These are phyloP conservation scores for Tuber brumale DNA, from an alignment of 495 filamentous ascomycete species.

Conservation along the genomic window DNA sequence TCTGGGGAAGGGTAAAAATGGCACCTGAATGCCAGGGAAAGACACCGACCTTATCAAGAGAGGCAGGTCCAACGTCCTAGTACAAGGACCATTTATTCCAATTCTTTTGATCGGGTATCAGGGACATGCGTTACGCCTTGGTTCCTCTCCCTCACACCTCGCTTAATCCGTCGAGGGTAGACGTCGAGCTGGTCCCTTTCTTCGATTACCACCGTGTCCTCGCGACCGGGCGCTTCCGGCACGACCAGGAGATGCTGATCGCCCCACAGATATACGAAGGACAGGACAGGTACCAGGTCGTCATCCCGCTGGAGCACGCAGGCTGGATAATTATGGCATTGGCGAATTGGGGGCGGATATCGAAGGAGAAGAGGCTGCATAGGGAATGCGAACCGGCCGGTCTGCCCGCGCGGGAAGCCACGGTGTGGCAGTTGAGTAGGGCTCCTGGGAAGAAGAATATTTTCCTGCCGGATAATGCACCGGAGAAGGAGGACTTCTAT, in stretches of 20 bases:
- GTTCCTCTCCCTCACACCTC: too few relatives aligned
- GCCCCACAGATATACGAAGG: conserved; percentile 86
- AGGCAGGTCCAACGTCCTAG: too few relatives aligned
- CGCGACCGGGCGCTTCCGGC: conserved; percentile 65
- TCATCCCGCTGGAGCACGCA: conserved; percentile 76
- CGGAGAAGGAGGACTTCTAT: conserved; percentile 77
- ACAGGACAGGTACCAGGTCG: conserved; percentile 78
- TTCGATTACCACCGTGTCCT: conserved; percentile 88
- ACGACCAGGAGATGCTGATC: conserved; percentile 93
- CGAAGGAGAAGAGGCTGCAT: conserved; percentile 61
- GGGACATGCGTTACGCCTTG: too few relatives aligned
- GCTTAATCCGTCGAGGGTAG: conserved; percentile 74
- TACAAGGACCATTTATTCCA: too few relatives aligned
- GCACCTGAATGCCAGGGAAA: too few relatives aligned
- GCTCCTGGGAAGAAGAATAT: conserved; percentile 94
- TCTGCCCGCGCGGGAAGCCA: conserved; percentile 60
- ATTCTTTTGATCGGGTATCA: too few relatives aligned
- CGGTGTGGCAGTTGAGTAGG: conserved; percentile 74
- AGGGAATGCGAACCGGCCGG: conserved; percentile 51
- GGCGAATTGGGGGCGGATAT: conserved; percentile 85
- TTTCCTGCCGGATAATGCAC: conserved; percentile 87
- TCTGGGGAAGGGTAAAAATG: too few relatives aligned
- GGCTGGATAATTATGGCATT: conserved; percentile 60
- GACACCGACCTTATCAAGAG: too few relatives aligned
- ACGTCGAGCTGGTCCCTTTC: conserved; percentile 68